Percentiles rank a stretch among this genome's conserved stretches.
phyloP scores from a whole-genome alignment of 306 rosid genomes.

The Ceratonia siliqua region DNA sequence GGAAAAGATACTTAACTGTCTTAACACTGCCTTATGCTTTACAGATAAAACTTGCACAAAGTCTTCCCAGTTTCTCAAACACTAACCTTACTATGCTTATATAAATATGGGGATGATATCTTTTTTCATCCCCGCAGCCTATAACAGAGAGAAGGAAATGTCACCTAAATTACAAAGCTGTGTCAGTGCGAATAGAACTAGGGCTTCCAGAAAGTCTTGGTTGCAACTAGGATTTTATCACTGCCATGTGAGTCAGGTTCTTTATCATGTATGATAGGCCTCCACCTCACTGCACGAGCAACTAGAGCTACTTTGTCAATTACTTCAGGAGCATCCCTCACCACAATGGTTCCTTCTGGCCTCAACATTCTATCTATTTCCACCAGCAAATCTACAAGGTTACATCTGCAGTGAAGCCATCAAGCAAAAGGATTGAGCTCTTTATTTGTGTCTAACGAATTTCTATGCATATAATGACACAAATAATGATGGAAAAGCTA shows the following conservation, averaged over 20 bases:
- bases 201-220: conserved; percentile 72
- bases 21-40: conserved; percentile 34
- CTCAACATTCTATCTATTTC: conserved; percentile 92
- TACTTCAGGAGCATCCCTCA: conserved; percentile 78
- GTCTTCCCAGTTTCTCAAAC: conserved; percentile 35
- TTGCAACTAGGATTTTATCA: conserved; percentile 75
- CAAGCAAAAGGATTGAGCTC: conserved; percentile 1
- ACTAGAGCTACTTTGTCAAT: conserved; percentile 68
- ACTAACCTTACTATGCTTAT: conserved; percentile 40
- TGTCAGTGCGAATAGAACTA: conserved; percentile 46
- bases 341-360: conserved; percentile 79
- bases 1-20: conserved; percentile 29
- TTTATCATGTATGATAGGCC: conserved; percentile 56
- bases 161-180: conserved; percentile 49
- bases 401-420: conserved; percentile 59
- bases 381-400: conserved; percentile 85
- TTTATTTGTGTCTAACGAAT: background rate
- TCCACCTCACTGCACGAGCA: conserved; percentile 73
- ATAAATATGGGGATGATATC: conserved; percentile 42
- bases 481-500: background rate
- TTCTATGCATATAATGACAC: background rate
- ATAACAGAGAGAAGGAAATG: conserved; percentile 28
- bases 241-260: conserved; percentile 72
- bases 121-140: conserved; percentile 6
- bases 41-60: conserved; percentile 41